Base-by-base conservation (phyloP, 768 basidiomycete species). In the Chalciporus sphaerocephalus region DNA sequence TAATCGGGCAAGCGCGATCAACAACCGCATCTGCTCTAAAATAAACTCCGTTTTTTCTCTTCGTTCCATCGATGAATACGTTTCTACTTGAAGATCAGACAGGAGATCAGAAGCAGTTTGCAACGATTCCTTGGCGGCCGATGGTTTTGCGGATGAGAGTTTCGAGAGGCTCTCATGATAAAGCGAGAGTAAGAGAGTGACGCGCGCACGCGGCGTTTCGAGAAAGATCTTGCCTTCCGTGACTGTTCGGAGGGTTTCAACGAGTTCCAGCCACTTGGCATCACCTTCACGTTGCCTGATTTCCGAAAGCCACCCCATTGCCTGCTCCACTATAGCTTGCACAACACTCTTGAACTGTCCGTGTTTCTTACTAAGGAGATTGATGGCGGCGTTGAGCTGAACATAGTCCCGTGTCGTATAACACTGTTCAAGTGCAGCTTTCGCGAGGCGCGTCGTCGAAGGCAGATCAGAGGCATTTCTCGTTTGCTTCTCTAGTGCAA, bases 151-250 rank as follows among this genome's bases (percentile, higher is more conserved):
- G 18, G 75, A 70, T 35, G 75, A 59, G 1, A 73, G 53, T 42
- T 72, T 68, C 44, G 75, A 64, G 35, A 89, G 76, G 27, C 68
- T 61, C 73, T 99, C 96, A 61, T 96, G 87, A 65, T 96, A 79
- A 45, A 79, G 79, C 7, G 95, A 80, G 33, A 98, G 83, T 38
- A 85, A 67, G 35, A 92, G 83, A 1, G 96, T 98, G 42, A 98
- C 85, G 33, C 96, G 85, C 6, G 96, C 96, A 54, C 96, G 81
- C 20, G 92, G 92, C 2, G 96, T 92, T 72, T 99, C 96, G 38
- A 99, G 74, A 73, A 93, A 97, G 51, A 99, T 92, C 93, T 98
- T 99, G 42, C 96, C 96, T 72, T 99, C 96, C 0, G 96, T 95
- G 33, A 99, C 90, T 34, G 77, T 74, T 61, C 95, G 80, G 54